These are phyloP conservation scores for Dissophora ornata DNA, from an alignment of 192 early-diverging fungal genomes.

Conservation along the genomic window DNA sequence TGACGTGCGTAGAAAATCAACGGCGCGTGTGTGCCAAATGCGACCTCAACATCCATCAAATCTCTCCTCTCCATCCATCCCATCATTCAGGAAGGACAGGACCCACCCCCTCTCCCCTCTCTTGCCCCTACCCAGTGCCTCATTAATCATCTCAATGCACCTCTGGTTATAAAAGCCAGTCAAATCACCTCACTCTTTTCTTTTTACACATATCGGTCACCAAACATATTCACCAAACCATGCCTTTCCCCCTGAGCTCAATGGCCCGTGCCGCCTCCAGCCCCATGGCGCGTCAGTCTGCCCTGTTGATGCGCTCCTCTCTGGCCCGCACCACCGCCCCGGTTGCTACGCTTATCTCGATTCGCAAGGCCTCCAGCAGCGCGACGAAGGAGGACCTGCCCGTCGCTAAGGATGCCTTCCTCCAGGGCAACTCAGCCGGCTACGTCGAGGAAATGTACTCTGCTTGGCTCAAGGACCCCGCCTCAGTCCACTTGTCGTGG, in stretches of 20 bases:
- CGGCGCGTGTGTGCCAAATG: too few relatives aligned
- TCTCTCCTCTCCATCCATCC: too few relatives aligned
- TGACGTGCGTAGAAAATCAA: too few relatives aligned
- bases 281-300: constrained; percentile 23
- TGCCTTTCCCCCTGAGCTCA: constrained; percentile 43
- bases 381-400: constrained; percentile 51
- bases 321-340: constrained; percentile 29
- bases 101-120: too few relatives aligned
- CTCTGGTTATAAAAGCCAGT: too few relatives aligned
- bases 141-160: too few relatives aligned
- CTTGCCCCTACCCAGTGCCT: too few relatives aligned
- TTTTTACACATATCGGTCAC: background rate
- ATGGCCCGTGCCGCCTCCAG: constrained; percentile 28
- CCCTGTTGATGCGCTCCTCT: constrained; percentile 32
- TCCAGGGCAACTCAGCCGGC: constrained; percentile 84
- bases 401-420: constrained; percentile 81
- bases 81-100: too few relatives aligned
- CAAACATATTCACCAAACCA: background rate
- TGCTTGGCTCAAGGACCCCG: constrained; percentile 91
- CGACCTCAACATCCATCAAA: too few relatives aligned
- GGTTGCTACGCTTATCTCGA: constrained; percentile 30
- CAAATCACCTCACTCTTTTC: too few relatives aligned
- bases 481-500: constrained; percentile 95
- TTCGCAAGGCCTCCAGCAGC: constrained; percentile 31
- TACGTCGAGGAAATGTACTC: constrained; percentile 98